Conservation (phyloP, 2,329 filamentous ascomycete genomes). For the Aspergillus novoparasiticus region DNA sequence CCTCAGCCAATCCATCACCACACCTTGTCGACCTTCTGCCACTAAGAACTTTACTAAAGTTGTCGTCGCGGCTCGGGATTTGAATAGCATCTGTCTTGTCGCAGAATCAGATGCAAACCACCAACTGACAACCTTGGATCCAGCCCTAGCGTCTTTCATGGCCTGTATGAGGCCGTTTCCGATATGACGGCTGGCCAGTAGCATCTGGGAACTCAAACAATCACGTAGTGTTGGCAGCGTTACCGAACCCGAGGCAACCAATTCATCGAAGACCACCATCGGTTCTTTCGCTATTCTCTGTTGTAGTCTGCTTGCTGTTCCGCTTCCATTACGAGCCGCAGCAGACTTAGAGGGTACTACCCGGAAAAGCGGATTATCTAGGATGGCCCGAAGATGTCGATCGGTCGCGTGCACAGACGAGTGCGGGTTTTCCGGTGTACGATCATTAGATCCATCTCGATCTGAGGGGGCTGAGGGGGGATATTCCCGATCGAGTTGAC, state of each 20-base stretch:
- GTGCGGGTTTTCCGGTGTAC: conserved; percentile 21
- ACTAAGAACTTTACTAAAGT: conserved; percentile 43
- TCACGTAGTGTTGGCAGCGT: conserved; percentile 26
- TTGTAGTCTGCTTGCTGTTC: conserved; percentile 16
- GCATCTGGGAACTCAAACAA: conserved; percentile 38
- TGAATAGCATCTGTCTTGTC: conserved; percentile 34
- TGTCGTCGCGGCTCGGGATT: conserved; percentile 24
- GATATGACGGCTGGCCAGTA: conserved; percentile 28
- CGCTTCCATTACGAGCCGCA: conserved; percentile 16
- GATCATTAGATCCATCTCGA: not conserved
- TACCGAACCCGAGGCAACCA: conserved; percentile 41
- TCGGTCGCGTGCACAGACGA: conserved; percentile 39
- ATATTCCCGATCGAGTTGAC: conserved; percentile 63
- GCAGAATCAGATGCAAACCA: conserved; percentile 41
- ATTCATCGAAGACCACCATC: conserved; percentile 40
- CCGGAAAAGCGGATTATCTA: conserved; percentile 46
- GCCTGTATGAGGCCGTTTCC: conserved; percentile 24
- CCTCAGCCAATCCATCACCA: conserved; percentile 39
- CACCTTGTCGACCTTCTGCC: conserved; percentile 38
- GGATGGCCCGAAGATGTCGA: conserved; percentile 40
- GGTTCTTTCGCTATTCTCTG: conserved; percentile 33
- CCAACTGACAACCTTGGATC: conserved; percentile 41
- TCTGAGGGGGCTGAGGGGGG: conserved; percentile 35
- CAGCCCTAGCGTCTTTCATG: conserved; percentile 39
- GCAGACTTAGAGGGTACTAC: conserved; percentile 34